A percentile compares a stretch with the other conserved stretches of the same genome.
Conservation (phyloP, 805 yeast species). For the Gaillardinia entomophila region DNA sequence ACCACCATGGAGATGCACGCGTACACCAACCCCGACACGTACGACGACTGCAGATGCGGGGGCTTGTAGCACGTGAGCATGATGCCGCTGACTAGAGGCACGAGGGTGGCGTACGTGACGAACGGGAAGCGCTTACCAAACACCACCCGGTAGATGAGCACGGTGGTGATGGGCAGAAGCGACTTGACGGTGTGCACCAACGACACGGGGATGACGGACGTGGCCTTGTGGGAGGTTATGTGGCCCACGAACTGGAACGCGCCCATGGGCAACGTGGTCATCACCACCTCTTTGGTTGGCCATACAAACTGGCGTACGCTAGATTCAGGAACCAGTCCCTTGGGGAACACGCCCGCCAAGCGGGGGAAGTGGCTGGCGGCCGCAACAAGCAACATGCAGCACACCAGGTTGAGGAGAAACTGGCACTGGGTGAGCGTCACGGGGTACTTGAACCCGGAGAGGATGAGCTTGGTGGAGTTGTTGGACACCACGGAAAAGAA, state of each 20-base stretch:
- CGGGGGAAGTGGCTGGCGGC: conserved; percentile 24
- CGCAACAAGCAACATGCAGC: conserved; percentile 45
- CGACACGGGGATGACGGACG: conserved; percentile 87
- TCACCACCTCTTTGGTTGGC: conserved; percentile 49
- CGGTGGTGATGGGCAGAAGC: conserved; percentile 84
- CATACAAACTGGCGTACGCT: conserved; percentile 37
- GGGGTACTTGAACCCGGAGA: conserved; percentile 68
- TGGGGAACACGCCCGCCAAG: conserved; percentile 12
- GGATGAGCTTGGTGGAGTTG: conserved; percentile 73
- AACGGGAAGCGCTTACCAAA: conserved; percentile 52
- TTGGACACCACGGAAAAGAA: conserved; percentile 71
- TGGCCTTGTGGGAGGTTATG: conserved; percentile 86
- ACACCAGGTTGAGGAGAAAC: conserved; percentile 62
- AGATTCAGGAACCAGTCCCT: conserved; percentile 14
- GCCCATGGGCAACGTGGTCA: conserved; percentile 89
- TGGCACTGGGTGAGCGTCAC: conserved; percentile 87
- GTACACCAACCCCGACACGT: conserved; percentile 38
- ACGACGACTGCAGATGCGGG: conserved; percentile 18
- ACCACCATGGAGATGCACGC: conserved; percentile 57
- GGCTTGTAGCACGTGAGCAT: conserved; percentile 65
- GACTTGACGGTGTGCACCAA: conserved; percentile 93
- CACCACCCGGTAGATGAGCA: conserved; percentile 62
- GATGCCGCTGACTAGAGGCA: conserved; percentile 80
- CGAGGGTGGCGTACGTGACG: conserved; percentile 70
- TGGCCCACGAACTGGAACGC: conserved; percentile 90